Conservation (phyloP, 306 rosid genomes). For the Comarum palustre region DNA sequence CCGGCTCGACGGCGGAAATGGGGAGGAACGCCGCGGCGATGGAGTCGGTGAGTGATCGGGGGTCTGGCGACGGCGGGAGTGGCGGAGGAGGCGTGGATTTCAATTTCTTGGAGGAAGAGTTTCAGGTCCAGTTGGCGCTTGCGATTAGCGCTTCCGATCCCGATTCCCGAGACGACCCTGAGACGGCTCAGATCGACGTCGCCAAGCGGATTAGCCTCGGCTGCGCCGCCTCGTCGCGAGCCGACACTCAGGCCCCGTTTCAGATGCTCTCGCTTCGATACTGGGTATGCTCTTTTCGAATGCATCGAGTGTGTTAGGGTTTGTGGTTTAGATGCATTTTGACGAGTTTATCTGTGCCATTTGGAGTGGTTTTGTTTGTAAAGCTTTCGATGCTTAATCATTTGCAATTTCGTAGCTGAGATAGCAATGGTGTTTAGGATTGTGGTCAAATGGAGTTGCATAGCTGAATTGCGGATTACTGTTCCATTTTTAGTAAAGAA, state of each 20-base stretch:
- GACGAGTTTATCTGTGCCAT: not conserved
- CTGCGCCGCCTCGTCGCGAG: conserved; percentile 48
- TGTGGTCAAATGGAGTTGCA: not conserved
- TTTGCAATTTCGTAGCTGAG: not conserved
- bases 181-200: conserved; percentile 97
- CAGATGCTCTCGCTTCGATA: conserved; percentile 76
- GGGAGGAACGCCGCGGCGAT: conserved; percentile 33
- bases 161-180: conserved; percentile 62
- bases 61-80: conserved; percentile 27
- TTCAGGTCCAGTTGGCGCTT: conserved; percentile 93
- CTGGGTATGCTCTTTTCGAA: conserved; percentile 44
- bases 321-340: conserved; percentile 3
- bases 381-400: not conserved
- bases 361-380: conserved; percentile 1
- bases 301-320: not conserved
- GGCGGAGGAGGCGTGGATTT: conserved; percentile 47
- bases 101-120: conserved; percentile 85
- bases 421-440: not conserved
- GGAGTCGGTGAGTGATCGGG: conserved; percentile 49
- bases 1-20: conserved; percentile 39
- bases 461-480: not conserved
- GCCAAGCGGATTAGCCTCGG: conserved; percentile 99
- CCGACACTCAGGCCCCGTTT: conserved; percentile 48
- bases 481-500: not conserved
- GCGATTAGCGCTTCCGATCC: conserved; percentile 96